A percentile compares a stretch with the other conserved stretches of the same genome.
These are phyloP conservation scores for Aspergillus texensis DNA, from an alignment of 2,329 filamentous ascomycete genomes.

Conservation along the genomic window DNA sequence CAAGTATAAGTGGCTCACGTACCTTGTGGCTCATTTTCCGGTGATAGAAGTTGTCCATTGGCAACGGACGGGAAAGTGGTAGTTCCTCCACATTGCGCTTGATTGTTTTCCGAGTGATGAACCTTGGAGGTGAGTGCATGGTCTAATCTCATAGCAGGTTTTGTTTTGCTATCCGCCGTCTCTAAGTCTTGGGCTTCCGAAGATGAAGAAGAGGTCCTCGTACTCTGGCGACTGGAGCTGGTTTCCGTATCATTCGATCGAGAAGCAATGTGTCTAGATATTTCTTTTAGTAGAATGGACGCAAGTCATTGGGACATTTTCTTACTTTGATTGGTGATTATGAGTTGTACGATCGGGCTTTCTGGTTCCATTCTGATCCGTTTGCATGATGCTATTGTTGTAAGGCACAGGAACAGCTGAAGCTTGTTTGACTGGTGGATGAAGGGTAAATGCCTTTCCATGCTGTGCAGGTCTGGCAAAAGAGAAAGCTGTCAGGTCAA, in stretches of 20 bases:
- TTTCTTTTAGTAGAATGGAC: neutral
- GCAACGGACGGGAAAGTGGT: neutral
- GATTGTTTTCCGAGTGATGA: neutral
- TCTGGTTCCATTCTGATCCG: neutral
- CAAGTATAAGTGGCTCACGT: neutral
- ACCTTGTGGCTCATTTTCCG: neutral
- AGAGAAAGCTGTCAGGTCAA: constrained; percentile 34
- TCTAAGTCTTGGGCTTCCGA: neutral
- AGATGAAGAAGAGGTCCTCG: neutral
- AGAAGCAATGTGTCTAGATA: neutral
- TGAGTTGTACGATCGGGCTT: neutral
- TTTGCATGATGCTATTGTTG: neutral
- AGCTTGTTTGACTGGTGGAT: constrained; percentile 15
- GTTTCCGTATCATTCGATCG: neutral
- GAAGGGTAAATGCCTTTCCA: constrained; percentile 28
- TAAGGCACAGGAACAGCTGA: neutral
- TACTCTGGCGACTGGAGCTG: neutral
- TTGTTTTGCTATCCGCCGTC: neutral
- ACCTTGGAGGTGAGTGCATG: neutral
- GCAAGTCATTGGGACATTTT: neutral
- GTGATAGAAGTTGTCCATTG: neutral
- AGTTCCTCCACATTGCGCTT: neutral
- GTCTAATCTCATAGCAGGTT: neutral
- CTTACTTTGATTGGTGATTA: neutral
- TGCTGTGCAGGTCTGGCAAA: constrained; percentile 36